Evolutionary conservation across 345 rosid genomes (phyloP).

Genomic region (Acer yangbiense): DNA sequence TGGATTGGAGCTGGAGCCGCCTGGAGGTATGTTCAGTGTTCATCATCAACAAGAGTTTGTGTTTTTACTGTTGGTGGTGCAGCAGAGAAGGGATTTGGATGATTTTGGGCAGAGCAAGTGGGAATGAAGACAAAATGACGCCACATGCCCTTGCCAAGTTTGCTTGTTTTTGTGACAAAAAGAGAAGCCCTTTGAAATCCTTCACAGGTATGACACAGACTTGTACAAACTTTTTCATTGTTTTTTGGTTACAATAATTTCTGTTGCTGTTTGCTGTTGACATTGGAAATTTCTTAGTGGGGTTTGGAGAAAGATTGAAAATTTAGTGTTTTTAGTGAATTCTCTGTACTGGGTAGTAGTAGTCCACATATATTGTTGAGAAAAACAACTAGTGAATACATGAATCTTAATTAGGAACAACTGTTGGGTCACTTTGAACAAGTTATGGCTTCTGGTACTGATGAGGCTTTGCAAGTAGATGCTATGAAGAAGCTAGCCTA

Average conservation of each 20-base stretch:
- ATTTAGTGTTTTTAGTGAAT: background rate
- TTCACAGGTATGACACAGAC: background rate
- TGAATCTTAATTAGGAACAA: slow-evolving; percentile 44
- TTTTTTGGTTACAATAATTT: slow-evolving; percentile 13
- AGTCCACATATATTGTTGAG: slow-evolving; percentile 14
- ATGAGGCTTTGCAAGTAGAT: slow-evolving; percentile 37
- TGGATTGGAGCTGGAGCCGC: too few species aligned
- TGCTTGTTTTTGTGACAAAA: too few species aligned
- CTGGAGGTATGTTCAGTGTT: too few species aligned
- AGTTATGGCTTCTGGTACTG: slow-evolving; percentile 37
- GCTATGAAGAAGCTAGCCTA: slow-evolving; percentile 40
- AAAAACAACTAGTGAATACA: background rate
- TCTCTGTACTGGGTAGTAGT: slow-evolving; percentile 14
- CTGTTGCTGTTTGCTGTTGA: slow-evolving; percentile 3
- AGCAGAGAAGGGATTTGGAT: too few species aligned
- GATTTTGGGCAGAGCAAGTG: too few species aligned
- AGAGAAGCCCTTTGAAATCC: background rate
- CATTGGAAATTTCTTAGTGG: background rate
- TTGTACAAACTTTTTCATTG: background rate
- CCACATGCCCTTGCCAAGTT: too few species aligned
- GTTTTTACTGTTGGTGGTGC: too few species aligned
- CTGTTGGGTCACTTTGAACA: slow-evolving; percentile 36
- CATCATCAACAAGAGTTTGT: too few species aligned
- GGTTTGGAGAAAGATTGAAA: background rate
- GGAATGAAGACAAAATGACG: too few species aligned